A percentile compares a stretch with the other conserved stretches of the same genome.
Conservation (phyloP, 257 asterid species). For the Ballota nigra region DNA sequence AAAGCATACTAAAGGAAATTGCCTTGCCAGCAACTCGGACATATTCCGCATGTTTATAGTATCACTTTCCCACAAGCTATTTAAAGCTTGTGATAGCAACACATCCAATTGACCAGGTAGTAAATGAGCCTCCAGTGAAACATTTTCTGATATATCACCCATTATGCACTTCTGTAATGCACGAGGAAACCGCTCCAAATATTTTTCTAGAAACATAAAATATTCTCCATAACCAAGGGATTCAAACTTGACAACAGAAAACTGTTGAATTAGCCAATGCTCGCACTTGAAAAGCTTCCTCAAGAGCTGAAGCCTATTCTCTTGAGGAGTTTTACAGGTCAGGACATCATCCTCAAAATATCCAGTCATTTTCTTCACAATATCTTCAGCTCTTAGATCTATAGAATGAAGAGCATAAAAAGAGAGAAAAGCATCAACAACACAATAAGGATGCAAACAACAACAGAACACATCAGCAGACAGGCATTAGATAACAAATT, state of each 20-base stretch:
- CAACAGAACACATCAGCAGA: slow-evolving; percentile 5
- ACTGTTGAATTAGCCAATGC: slow-evolving; percentile 60
- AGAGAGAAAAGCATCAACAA: slow-evolving; percentile 11
- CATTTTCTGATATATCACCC: slow-evolving; percentile 39
- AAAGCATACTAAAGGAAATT: slow-evolving; percentile 77
- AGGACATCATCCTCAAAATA: slow-evolving; percentile 52
- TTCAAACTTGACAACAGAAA: slow-evolving; percentile 51
- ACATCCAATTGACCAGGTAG: slow-evolving; percentile 66
- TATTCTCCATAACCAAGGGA: slow-evolving; percentile 81
- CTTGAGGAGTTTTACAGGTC: slow-evolving; percentile 27
- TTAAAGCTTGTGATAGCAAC: slow-evolving; percentile 70
- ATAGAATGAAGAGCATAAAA: slow-evolving; percentile 19
- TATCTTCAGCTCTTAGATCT: slow-evolving; percentile 64
- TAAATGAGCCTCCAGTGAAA: slow-evolving; percentile 62
- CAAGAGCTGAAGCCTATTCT: slow-evolving; percentile 44
- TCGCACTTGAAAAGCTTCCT: slow-evolving; percentile 69
- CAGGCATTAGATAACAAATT: slow-evolving; percentile 3
- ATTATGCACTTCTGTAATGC: slow-evolving; percentile 46
- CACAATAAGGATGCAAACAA: background rate
- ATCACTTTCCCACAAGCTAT: slow-evolving; percentile 44
- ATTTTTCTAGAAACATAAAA: slow-evolving; percentile 63
- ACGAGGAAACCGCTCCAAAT: slow-evolving; percentile 51
- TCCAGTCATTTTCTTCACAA: slow-evolving; percentile 50
- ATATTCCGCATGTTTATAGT: slow-evolving; percentile 39
- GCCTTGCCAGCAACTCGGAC: slow-evolving; percentile 61